Base-by-base conservation (phyloP, 2,329 filamentous ascomycete species). In the Ascosphaera acerosa region DNA sequence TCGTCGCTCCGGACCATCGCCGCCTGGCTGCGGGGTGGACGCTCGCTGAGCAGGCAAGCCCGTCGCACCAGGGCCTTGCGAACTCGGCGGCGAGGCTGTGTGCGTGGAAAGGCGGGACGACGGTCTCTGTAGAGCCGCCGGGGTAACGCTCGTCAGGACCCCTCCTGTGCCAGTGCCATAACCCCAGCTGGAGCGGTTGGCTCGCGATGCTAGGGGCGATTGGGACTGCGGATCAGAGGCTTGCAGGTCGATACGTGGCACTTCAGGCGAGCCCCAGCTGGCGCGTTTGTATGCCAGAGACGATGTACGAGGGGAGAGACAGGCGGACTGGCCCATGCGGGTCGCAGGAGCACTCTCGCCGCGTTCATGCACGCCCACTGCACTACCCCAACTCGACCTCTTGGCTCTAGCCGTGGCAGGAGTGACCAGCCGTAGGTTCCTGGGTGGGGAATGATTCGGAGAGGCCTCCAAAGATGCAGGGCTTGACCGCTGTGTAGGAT, bases 321-420 rank as follows among this genome's bases (percentile, higher is more conserved):
- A n/a, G 14, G 27, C 15, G 6, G 4, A 29, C 10, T 16, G 15
- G n/a, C n/a, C n/a, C n/a, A n/a, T n/a, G n/a, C n/a, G n/a, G n/a
- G n/a, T n/a, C n/a, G n/a, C n/a, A n/a, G n/a, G n/a, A n/a, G n/a
- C n/a, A n/a, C n/a, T n/a, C n/a, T 29, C 27, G n/a, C 16, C n/a
- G n/a, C 4, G 27, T 29, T 17, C 6, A 29, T 29, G 27, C 5
- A 4, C 15, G 12, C 27, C 18, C 4, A 17, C n/a, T 17, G 4
- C 18, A 12, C 15, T 29, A 4, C 27, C 27, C 27, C 27, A 29
- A 29, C 27, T 29, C 10, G 27, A 29, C 9, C 27, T 15, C 9
- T 17, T 29, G 12, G 6, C n/a, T 15, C 15, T 29, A 16, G 10
- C 6, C 10, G 27, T 4, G 4, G 15, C 9, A 9, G 27, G 27